Evolutionary conservation across 2,329 filamentous ascomycete species (phyloP).

Genomic region (Colletotrichum spinosum): DNA sequence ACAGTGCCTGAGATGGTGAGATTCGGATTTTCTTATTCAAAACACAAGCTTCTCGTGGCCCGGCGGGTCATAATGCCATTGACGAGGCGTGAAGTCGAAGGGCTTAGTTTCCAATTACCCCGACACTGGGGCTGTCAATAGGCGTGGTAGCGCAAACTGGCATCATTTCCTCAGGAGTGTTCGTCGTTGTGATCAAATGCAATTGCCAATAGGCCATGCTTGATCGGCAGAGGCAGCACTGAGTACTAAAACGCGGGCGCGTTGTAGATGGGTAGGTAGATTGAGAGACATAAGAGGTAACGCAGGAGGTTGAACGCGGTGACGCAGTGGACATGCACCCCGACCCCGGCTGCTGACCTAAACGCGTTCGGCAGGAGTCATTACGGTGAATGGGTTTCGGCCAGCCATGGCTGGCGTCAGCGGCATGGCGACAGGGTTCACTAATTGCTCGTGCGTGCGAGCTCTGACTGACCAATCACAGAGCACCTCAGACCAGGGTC

Average conservation of each 20-base stretch:
- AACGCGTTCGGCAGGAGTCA: constrained; percentile 4
- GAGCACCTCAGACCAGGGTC: not conserved
- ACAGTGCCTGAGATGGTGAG: not conserved
- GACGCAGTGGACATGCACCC: constrained; percentile 27
- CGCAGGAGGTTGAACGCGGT: constrained; percentile 13
- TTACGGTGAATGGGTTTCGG: constrained; percentile 11
- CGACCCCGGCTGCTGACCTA: constrained; percentile 29
- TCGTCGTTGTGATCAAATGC: constrained; percentile 6
- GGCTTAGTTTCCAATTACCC: constrained; percentile 59
- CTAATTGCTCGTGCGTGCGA: constrained; percentile 10
- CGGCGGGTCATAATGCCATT: constrained; percentile 36
- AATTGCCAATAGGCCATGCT: constrained; percentile 10
- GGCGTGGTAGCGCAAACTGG: constrained; percentile 33
- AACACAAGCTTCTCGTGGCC: constrained; percentile 4
- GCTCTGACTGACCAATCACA: not conserved
- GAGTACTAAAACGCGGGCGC: not conserved
- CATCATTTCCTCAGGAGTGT: constrained; percentile 38
- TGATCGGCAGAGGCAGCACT: constrained; percentile 2
- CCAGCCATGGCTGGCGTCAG: constrained; percentile 17
- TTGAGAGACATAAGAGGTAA: not conserved
- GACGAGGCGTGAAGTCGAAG: constrained; percentile 41
- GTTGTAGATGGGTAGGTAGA: too few relatives aligned
- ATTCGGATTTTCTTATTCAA: too few relatives aligned
- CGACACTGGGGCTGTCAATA: constrained; percentile 63
- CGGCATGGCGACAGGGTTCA: constrained; percentile 13